These are phyloP conservation scores for Ochetophila trinervis DNA, from an alignment of 306 rosid genomes.

Conservation along the genomic window DNA sequence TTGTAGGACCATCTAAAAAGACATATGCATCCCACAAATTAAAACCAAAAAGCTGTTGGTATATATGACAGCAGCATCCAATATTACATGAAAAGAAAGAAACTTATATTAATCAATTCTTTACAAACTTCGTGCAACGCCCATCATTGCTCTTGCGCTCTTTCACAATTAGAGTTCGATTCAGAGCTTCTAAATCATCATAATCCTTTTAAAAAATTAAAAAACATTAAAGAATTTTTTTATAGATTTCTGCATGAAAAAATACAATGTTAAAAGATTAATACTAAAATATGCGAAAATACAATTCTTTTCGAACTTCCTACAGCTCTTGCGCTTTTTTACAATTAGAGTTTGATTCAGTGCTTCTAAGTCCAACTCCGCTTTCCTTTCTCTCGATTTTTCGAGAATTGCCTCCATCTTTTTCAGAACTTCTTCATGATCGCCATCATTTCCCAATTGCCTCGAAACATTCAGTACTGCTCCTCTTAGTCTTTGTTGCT, in stretches of 20 bases:
- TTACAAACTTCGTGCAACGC: too few species aligned
- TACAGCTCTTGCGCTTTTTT: constrained; percentile 79
- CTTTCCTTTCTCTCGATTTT: constrained; percentile 78
- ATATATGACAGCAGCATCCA: neutral
- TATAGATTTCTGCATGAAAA: too few species aligned
- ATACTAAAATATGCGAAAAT: too few species aligned
- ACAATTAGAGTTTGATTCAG: constrained; percentile 72
- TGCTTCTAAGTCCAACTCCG: constrained; percentile 55
- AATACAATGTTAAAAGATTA: too few species aligned
- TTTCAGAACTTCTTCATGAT: constrained; percentile 67
- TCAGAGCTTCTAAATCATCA: too few species aligned
- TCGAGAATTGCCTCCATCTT: constrained; percentile 59
- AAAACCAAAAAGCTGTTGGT: neutral
- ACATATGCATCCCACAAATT: constrained; percentile 17
- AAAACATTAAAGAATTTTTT: too few species aligned
- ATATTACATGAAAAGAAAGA: neutral
- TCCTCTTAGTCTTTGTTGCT: constrained; percentile 79
- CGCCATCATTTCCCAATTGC: constrained; percentile 79
- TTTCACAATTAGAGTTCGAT: too few species aligned
- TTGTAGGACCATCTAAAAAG: constrained; percentile 17
- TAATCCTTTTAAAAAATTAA: too few species aligned
- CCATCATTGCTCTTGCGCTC: too few species aligned
- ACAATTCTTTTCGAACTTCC: constrained; percentile 95
- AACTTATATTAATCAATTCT: constrained; percentile 69
- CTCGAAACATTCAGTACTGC: constrained; percentile 62